Evolutionary conservation across 148 eudicot genomes (phyloP).

Genomic region (Vaccinium darrowii): DNA sequence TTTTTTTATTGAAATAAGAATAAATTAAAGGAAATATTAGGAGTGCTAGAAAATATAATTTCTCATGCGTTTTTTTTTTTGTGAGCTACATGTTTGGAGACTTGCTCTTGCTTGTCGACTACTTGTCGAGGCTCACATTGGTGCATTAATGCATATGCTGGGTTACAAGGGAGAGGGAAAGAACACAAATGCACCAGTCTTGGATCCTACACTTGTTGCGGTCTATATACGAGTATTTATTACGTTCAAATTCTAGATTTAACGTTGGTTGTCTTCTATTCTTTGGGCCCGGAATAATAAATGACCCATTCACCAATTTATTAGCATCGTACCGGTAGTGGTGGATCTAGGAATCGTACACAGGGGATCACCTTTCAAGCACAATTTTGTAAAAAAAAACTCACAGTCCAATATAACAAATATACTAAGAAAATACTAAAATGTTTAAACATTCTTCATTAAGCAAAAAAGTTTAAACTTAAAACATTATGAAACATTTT

Average conservation of each 20-base stretch:
- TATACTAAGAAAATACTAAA: too few species aligned
- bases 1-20: neutral
- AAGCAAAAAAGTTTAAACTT: too few species aligned
- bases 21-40: neutral
- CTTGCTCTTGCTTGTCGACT: slow-evolving; percentile 9
- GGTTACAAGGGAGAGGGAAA: neutral
- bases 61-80: too few species aligned
- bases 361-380: too few species aligned
- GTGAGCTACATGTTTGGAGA: slow-evolving; percentile 4
- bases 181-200: neutral
- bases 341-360: too few species aligned
- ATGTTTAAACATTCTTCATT: too few species aligned
- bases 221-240: neutral
- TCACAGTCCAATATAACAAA: too few species aligned
- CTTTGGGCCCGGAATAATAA: too few species aligned
- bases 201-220: neutral
- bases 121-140: neutral
- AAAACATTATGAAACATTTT: too few species aligned
- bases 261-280: neutral
- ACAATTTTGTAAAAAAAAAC: too few species aligned
- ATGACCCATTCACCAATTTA: too few species aligned
- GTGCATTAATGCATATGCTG: neutral
- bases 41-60: neutral
- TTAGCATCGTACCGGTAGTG: too few species aligned
- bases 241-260: neutral